Base-by-base conservation (phyloP, 495 filamentous ascomycete species). In the Talaromyces adpressus region DNA sequence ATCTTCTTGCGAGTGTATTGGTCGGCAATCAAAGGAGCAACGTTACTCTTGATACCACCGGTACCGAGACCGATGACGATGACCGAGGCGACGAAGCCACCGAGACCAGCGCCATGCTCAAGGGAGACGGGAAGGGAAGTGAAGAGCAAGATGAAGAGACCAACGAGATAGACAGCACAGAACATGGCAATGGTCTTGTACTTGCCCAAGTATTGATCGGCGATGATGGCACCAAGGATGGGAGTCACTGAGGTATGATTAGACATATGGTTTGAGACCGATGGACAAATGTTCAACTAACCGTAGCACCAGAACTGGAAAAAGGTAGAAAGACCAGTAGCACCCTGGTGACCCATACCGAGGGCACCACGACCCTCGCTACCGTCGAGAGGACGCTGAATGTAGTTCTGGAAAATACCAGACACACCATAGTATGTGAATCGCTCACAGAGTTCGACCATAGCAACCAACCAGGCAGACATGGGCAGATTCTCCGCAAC, bases 1-100 rank as follows among this genome's bases (percentile, higher is more conserved):
- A 85, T 77, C 66, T 83, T 87, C 67, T 86, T 85, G 29, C 86
- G 81, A 65, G 84, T 84, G 62, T 84, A 87, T 74, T 93, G 90
- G 66, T 93, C 90, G 49, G 89, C 89, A 67, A 93, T 82, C 39
- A 88, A 78, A 6, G 85, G 85, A 7, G 82, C 79, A 49, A 87
- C 79, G 63, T 84, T 83, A 36, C 88, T 86, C 74, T 93, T 93
- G 76, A 94, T 88, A 76, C 87, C 84, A 79, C 91, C 91, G 27
- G 81, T 82, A 59, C 81, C 81, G 22, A 81, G 64, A 67, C 78
- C 78, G 34, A 82, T 78, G 36, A 81, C 69, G 53, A 80, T 65
- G 61, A 82, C 78, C 5, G 79, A 69, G 6, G 72, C 77, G 59
- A 80, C 78, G 66, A 82, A 80, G 20, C 80, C 79, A 56, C 78